A percentile compares a stretch with the other conserved stretches of the same genome.
Evolutionary conservation across 2,329 filamentous ascomycete genomes (phyloP).

Genomic region (Ceratocystis ficicola): DNA sequence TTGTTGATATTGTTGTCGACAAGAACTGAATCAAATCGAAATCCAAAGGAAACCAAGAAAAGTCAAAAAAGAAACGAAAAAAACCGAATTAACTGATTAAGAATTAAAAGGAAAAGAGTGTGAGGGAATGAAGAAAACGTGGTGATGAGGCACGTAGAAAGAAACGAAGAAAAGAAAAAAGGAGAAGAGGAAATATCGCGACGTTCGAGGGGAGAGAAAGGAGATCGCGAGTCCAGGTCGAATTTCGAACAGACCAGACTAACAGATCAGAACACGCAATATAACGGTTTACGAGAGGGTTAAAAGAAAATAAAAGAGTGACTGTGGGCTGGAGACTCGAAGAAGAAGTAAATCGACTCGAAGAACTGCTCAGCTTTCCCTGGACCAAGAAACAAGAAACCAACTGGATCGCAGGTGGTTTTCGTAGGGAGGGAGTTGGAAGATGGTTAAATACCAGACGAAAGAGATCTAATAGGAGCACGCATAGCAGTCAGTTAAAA

Average conservation of each 20-base stretch:
- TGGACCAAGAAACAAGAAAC: constrained; percentile 19
- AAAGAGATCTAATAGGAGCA: constrained; percentile 19
- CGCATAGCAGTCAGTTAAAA: constrained; percentile 21
- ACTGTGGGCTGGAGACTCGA: constrained; percentile 22
- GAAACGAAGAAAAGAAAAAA: constrained; percentile 15
- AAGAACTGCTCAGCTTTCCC: constrained; percentile 22
- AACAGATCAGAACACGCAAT: no score
- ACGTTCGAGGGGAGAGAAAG: no score
- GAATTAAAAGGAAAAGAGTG: constrained; percentile 22
- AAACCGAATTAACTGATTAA: constrained; percentile 21
- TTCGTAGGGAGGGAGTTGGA: constrained; percentile 23
- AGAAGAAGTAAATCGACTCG: constrained; percentile 22
- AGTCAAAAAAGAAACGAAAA: constrained; percentile 13
- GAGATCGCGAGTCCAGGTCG: no score
- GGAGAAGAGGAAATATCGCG: not conserved
- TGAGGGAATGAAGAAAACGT: constrained; percentile 15
- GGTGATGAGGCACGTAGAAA: not conserved
- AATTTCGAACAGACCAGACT: no score
- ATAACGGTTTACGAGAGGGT: constrained; percentile 7
- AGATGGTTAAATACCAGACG: constrained; percentile 22
- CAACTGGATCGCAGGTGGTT: constrained; percentile 21
- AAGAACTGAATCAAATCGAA: constrained; percentile 18
- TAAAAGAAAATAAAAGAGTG: constrained; percentile 19
- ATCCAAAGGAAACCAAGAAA: constrained; percentile 10
- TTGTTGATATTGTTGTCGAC: constrained; percentile 24